Conservation (phyloP, 345 rosid species). For the Populus simonii region DNA sequence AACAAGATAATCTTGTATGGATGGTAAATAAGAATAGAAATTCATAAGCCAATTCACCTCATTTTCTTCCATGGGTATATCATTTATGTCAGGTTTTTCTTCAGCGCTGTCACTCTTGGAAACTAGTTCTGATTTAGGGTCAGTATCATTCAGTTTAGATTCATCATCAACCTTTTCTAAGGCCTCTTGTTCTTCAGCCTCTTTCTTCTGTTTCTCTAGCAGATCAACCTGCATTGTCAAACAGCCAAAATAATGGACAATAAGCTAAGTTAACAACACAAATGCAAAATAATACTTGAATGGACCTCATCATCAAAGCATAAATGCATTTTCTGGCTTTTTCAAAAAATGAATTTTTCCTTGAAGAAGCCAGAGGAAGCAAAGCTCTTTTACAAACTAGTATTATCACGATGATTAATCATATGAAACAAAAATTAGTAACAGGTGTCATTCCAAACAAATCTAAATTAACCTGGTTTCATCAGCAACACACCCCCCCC, state of each 20-base stretch:
- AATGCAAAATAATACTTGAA: not conserved
- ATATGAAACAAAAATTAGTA: too few relatives aligned
- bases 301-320: too few relatives aligned
- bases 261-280: not conserved
- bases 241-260: conserved; percentile 14
- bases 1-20: not conserved
- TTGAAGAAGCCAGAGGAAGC: too few relatives aligned
- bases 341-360: too few relatives aligned
- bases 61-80: conserved; percentile 62
- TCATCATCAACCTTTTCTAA: conserved; percentile 54
- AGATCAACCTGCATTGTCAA: conserved; percentile 60
- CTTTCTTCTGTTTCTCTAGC: conserved; percentile 62
- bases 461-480: too few relatives aligned
- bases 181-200: conserved; percentile 52
- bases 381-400: too few relatives aligned
- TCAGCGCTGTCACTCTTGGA: conserved; percentile 36
- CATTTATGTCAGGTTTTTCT: conserved; percentile 81
- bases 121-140: conserved; percentile 34
- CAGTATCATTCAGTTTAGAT: conserved; percentile 44
- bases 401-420: too few relatives aligned
- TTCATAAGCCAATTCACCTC: conserved; percentile 42
- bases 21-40: not conserved
- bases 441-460: too few relatives aligned
- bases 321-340: too few relatives aligned
- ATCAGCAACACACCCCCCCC: too few relatives aligned